Evolutionary conservation across 1,139 yeast genomes (phyloP).

Genomic region (Suhomyces ambrosiae): DNA sequence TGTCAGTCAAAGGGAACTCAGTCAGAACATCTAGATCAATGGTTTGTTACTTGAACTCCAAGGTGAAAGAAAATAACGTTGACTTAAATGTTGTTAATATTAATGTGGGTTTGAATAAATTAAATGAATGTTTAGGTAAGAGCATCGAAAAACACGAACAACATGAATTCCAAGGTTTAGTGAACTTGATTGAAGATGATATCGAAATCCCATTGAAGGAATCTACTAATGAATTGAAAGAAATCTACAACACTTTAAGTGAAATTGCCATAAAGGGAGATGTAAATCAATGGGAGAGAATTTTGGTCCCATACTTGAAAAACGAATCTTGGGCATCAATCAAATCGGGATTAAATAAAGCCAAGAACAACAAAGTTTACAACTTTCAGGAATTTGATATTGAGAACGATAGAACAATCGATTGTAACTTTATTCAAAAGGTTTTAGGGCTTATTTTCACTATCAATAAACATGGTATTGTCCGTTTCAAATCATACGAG

Average conservation of each 20-base stretch:
- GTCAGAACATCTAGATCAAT: conserved; percentile 41
- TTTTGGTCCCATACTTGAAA: conserved; percentile 38
- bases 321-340: conserved; percentile 30
- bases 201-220: conserved; percentile 23
- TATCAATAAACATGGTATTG: conserved; percentile 17
- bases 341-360: conserved; percentile 20
- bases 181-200: conserved; percentile 22
- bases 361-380: conserved; percentile 15
- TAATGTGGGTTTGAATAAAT: conserved; percentile 68
- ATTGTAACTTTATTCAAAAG: conserved; percentile 55
- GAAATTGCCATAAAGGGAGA: conserved; percentile 21
- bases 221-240: conserved; percentile 25
- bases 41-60: conserved; percentile 46
- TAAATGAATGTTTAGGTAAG: conserved; percentile 74
- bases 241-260: conserved; percentile 27
- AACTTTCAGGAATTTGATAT: conserved; percentile 55
- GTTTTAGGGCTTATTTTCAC: conserved; percentile 50
- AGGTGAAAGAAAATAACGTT: conserved; percentile 46
- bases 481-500: conserved; percentile 22
- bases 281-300: conserved; percentile 33
- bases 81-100: conserved; percentile 52
- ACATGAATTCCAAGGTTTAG: conserved; percentile 19
- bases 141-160: conserved; percentile 37
- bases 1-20: conserved; percentile 47
- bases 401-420: conserved; percentile 69